These are phyloP conservation scores for Dictyostelium capitatum DNA, from an alignment of 78 protist species.

Conservation along the genomic window DNA sequence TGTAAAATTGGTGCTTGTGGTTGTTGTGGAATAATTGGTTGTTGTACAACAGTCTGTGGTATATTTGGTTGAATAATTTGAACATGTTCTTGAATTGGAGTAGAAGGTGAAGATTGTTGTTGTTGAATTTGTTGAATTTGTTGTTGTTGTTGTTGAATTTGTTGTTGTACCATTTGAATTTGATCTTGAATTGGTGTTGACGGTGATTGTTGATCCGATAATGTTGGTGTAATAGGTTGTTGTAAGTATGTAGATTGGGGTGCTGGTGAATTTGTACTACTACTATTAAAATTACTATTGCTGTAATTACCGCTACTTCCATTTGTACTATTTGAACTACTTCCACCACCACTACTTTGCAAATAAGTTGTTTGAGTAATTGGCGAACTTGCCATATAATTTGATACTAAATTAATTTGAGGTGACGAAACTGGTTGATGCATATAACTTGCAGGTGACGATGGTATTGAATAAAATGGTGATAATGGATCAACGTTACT, in stretches of 20 bases:
- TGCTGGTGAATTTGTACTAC: not conserved
- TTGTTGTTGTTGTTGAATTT: constrained; percentile 31
- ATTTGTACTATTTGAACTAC: not conserved
- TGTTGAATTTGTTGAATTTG: constrained; percentile 3
- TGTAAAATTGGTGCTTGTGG: not conserved
- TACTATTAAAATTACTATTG: not conserved
- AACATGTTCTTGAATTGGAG: not conserved
- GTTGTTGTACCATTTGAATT: constrained; percentile 10
- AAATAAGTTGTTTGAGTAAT: not conserved
- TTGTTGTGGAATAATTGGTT: not conserved
- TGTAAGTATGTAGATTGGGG: not conserved
- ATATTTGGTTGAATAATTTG: not conserved
- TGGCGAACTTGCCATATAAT: not conserved
- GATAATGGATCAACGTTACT: not conserved
- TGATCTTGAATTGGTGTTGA: not conserved
- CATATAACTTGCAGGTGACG: not conserved
- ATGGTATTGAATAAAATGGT: constrained; percentile 1
- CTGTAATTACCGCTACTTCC: not conserved
- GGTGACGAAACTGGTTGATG: not conserved
- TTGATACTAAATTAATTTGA: not conserved
- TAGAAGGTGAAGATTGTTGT: not conserved
- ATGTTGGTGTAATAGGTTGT: not conserved
- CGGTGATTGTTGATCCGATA: not conserved
- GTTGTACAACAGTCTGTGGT: not conserved
- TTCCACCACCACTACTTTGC: not conserved